Percentiles rank a stretch among this genome's conserved stretches.
Evolutionary conservation across 257 asterid genomes (phyloP).

Genomic region (Petunia axillaris): DNA sequence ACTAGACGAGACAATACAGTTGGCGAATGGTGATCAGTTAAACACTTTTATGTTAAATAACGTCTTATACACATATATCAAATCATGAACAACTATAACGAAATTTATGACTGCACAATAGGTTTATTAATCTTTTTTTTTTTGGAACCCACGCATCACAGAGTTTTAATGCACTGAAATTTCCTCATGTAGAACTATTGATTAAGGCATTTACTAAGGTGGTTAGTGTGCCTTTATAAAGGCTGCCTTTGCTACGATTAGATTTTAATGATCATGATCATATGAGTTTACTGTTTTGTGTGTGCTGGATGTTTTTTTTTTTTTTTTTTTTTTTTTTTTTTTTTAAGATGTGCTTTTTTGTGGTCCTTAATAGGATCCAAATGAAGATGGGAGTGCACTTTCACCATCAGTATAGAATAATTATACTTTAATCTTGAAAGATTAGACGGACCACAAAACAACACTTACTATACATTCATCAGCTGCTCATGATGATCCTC

Average conservation of each 20-base stretch:
- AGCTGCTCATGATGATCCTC: neutral
- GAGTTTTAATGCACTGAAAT: neutral
- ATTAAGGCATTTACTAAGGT: neutral
- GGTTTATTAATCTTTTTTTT: too few species aligned
- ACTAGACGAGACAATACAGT: too few species aligned
- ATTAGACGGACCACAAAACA: neutral
- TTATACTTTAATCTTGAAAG: neutral
- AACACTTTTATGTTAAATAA: too few species aligned
- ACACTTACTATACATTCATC: neutral
- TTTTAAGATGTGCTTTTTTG: neutral
- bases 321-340: too few species aligned
- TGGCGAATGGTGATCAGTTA: too few species aligned
- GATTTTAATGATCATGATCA: neutral
- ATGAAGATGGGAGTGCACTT: neutral
- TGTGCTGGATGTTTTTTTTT: too few species aligned
- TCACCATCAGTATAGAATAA: neutral
- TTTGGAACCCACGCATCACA: too few species aligned
- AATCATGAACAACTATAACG: too few species aligned
- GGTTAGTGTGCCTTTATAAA: neutral
- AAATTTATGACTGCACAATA: too few species aligned
- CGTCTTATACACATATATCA: too few species aligned
- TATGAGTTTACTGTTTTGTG: neutral
- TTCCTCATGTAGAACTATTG: neutral
- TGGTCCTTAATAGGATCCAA: conserved; percentile 12
- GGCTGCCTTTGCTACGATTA: neutral